Evolutionary conservation across 169 alveolate genomes (phyloP).

Genomic region (Plasmodium ovale): DNA sequence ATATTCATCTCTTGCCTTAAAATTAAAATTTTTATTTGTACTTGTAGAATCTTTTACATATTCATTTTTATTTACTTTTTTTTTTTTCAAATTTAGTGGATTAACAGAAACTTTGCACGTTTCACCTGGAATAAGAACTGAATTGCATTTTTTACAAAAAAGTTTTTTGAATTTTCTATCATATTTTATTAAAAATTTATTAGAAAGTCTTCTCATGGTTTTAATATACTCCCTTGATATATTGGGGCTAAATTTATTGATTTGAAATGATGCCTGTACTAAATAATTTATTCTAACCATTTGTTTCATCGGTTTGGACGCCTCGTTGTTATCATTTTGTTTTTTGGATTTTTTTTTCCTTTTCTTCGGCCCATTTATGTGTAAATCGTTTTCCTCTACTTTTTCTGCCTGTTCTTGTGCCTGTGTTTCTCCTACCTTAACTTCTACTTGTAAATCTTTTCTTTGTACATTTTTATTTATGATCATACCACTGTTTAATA

Average conservation of each 20-base stretch:
- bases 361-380: constrained; percentile 28
- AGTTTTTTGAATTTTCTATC: constrained; percentile 67
- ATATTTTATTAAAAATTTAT: constrained; percentile 68
- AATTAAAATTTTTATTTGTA: constrained; percentile 15
- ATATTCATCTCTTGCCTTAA: constrained; percentile 47
- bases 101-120: constrained; percentile 69
- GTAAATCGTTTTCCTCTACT: neutral
- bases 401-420: too few species aligned
- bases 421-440: too few species aligned
- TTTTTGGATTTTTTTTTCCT: constrained; percentile 50
- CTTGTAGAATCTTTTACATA: constrained; percentile 4
- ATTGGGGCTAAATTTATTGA: constrained; percentile 38
- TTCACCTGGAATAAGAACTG: constrained; percentile 75
- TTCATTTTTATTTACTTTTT: constrained; percentile 12
- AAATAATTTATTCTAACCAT: constrained; percentile 75
- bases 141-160: constrained; percentile 74
- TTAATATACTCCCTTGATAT: constrained; percentile 71
- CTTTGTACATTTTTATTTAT: too few species aligned
- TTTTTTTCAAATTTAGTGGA: constrained; percentile 44
- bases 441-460: too few species aligned
- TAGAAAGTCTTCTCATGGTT: constrained; percentile 74
- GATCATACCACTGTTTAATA: constrained; percentile 15
- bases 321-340: constrained; percentile 20
- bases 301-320: constrained; percentile 49
- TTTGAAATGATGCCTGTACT: constrained; percentile 66